Evolutionary conservation across 306 rosid genomes (phyloP).

Genomic region (Cucumis cinereus): DNA sequence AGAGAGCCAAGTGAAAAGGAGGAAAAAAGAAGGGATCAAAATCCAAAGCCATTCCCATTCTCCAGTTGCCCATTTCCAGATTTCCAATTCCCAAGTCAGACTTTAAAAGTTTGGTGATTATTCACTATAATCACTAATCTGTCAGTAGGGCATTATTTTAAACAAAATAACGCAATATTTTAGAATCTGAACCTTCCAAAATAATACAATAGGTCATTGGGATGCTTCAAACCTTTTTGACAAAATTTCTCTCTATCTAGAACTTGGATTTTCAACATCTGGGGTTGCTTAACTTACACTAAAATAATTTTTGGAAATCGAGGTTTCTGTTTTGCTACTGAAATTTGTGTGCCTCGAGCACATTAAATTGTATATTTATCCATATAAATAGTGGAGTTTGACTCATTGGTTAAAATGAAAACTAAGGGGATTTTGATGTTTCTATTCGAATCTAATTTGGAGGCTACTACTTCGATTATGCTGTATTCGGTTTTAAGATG

Average conservation of each 20-base stretch:
- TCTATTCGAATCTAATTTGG: conserved; percentile 42
- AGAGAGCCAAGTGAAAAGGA: neutral
- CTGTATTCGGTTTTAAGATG: neutral
- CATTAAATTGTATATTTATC: conserved; percentile 4
- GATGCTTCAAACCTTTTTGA: conserved; percentile 4
- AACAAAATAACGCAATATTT: neutral
- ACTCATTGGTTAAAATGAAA: conserved; percentile 21
- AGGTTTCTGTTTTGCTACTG: neutral
- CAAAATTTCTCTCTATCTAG: neutral
- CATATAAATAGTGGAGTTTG: conserved; percentile 13
- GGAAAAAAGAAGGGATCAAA: neutral
- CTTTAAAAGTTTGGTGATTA: neutral
- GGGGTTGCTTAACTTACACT: conserved; percentile 8
- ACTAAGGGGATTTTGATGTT: conserved; percentile 40
- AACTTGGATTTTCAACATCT: conserved; percentile 5
- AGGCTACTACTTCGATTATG: conserved; percentile 4
- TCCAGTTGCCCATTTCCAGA: neutral
- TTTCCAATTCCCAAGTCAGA: conserved; percentile 6
- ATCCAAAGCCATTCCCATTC: neutral
- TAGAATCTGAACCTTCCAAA: conserved; percentile 14
- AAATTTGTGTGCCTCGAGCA: conserved; percentile 16
- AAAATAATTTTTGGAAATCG: conserved; percentile 4
- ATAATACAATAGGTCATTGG: neutral
- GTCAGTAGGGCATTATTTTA: conserved; percentile 3
- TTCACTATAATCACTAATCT: conserved; percentile 6